phyloP scores from a whole-genome alignment of 306 rosid species.

The Glycine latifolia region DNA sequence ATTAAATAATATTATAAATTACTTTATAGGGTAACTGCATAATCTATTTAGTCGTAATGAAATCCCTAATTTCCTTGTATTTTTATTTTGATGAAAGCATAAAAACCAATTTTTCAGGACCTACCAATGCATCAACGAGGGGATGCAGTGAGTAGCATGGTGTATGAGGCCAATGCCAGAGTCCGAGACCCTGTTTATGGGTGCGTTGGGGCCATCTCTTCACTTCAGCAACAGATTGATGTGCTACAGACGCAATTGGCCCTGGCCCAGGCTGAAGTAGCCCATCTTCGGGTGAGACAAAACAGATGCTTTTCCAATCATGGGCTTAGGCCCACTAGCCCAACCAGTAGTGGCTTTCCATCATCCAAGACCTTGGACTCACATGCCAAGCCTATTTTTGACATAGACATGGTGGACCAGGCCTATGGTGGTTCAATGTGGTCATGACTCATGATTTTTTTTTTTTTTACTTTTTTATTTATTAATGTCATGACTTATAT shows the following conservation, averaged over 20 bases:
- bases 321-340: constrained; percentile 68
- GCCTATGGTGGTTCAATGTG: constrained; percentile 70
- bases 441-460: constrained; percentile 31
- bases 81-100: not conserved
- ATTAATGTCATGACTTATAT: constrained; percentile 38
- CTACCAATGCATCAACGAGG: constrained; percentile 77
- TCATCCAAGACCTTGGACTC: constrained; percentile 59
- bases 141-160: constrained; percentile 92
- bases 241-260: constrained; percentile 79
- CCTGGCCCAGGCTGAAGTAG: constrained; percentile 90
- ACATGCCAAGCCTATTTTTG: constrained; percentile 59
- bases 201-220: constrained; percentile 84
- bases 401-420: constrained; percentile 71
- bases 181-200: constrained; percentile 92
- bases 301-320: constrained; percentile 49
- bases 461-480: too few relatives aligned
- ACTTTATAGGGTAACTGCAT: too few relatives aligned
- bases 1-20: too few relatives aligned
- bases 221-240: constrained; percentile 82
- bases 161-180: constrained; percentile 89
- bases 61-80: not conserved
- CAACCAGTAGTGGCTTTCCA: constrained; percentile 70
- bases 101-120: constrained; percentile 55
- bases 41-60: too few relatives aligned
- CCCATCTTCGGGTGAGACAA: constrained; percentile 72